phyloP scores from a whole-genome alignment of 169 alveolate genomes.

The Eimeria acervulina region DNA sequence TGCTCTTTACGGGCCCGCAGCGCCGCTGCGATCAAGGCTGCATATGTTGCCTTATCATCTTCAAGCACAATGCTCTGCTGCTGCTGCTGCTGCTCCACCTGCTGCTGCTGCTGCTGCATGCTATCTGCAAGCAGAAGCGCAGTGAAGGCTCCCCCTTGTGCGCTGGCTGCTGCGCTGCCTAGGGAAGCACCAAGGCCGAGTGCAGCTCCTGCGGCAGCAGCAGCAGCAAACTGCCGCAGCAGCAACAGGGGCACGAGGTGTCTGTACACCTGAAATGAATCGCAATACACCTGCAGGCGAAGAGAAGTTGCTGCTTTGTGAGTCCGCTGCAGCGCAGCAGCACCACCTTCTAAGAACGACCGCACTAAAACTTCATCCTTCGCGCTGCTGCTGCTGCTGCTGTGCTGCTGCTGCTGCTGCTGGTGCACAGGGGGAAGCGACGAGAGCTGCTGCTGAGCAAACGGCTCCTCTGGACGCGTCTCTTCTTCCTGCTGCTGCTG shows the following conservation, averaged over 20 bases:
- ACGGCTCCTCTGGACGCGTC: conserved; percentile 42
- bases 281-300: conserved; percentile 52
- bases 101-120: conserved; percentile 53
- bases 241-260: conserved; percentile 64
- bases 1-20: conserved; percentile 18
- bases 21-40: conserved; percentile 7
- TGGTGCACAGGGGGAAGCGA: neutral
- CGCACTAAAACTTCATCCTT: neutral
- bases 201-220: conserved; percentile 16
- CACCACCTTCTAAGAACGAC: conserved; percentile 9
- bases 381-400: no score
- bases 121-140: conserved; percentile 30
- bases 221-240: no score
- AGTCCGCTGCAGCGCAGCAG: conserved; percentile 33
- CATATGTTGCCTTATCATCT: conserved; percentile 4
- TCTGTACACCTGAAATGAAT: conserved; percentile 47
- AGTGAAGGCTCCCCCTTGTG: neutral
- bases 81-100: conserved; percentile 49
- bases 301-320: conserved; percentile 45
- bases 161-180: conserved; percentile 50
- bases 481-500: conserved; percentile 60
- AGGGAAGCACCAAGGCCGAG: conserved; percentile 58
- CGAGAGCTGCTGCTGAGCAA: conserved; percentile 48
- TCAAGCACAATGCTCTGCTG: neutral
- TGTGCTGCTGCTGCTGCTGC: neutral